phyloP scores from a whole-genome alignment of 345 rosid genomes.

The Pugionium dolabratum region DNA sequence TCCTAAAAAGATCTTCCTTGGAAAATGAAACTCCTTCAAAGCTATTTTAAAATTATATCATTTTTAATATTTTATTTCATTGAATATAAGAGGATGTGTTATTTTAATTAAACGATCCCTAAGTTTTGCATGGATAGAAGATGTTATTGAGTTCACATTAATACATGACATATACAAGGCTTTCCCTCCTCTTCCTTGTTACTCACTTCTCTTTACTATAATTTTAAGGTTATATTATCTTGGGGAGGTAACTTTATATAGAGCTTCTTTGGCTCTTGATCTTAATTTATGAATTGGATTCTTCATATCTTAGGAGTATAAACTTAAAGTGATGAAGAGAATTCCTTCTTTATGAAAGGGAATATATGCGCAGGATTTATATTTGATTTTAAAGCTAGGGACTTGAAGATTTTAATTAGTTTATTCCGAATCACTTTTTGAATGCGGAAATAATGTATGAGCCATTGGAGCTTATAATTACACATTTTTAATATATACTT shows the following conservation, averaged over 20 bases:
- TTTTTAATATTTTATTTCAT: slow-evolving; percentile 11
- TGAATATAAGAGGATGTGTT: slow-evolving; percentile 10
- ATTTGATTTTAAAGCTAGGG: slow-evolving; percentile 23
- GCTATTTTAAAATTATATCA: slow-evolving; percentile 21
- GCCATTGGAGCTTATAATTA: background rate
- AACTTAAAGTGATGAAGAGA: slow-evolving; percentile 44
- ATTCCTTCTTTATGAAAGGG: slow-evolving; percentile 53
- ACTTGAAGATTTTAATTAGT: slow-evolving; percentile 16
- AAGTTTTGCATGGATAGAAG: slow-evolving; percentile 27
- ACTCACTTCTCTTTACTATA: background rate
- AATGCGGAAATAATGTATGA: background rate
- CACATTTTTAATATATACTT: background rate
- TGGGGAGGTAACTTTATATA: slow-evolving; percentile 25
- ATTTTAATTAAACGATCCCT: slow-evolving; percentile 12
- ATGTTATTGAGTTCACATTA: slow-evolving; percentile 13
- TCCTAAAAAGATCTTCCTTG: slow-evolving; percentile 42
- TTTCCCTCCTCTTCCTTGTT: background rate
- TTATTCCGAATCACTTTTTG: slow-evolving; percentile 37
- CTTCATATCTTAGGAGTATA: slow-evolving; percentile 40
- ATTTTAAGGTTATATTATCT: slow-evolving; percentile 20
- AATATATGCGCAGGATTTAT: slow-evolving; percentile 35
- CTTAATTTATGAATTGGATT: slow-evolving; percentile 49
- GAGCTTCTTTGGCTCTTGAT: slow-evolving; percentile 40
- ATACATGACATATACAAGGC: background rate
- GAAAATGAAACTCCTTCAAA: slow-evolving; percentile 40